These are phyloP conservation scores for Zygosaccharomyces siamensis DNA, from an alignment of 805 yeast genomes.

Conservation along the genomic window DNA sequence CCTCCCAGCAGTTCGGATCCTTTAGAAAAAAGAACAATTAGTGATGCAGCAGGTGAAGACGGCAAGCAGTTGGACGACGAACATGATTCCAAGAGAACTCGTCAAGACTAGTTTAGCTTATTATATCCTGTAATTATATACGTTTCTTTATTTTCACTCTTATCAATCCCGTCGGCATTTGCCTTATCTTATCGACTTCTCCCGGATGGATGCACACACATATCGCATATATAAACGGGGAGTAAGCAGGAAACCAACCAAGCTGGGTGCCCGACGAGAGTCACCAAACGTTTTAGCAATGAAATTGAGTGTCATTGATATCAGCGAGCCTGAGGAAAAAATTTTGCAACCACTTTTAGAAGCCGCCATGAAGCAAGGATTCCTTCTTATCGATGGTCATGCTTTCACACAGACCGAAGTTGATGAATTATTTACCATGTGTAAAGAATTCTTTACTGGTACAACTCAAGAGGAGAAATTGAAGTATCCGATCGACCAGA, in stretches of 20 bases:
- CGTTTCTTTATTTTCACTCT: not conserved
- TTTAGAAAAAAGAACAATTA: constrained; percentile 3
- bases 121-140: no score
- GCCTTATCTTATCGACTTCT: not conserved
- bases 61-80: not conserved
- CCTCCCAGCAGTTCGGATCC: constrained; percentile 17
- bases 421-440: constrained; percentile 44
- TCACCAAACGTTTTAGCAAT: not conserved
- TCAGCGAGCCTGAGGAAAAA: constrained; percentile 38
- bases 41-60: constrained; percentile 5
- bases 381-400: constrained; percentile 63
- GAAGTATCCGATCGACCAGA: constrained; percentile 45
- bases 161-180: not conserved
- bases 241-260: no score
- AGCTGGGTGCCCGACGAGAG: no score
- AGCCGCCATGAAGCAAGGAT: constrained; percentile 63
- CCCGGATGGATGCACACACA: not conserved
- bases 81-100: not conserved
- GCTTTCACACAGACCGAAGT: constrained; percentile 55
- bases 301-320: constrained; percentile 42
- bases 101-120: not conserved
- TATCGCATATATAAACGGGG: not conserved
- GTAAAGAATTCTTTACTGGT: constrained; percentile 45
- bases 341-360: constrained; percentile 50
- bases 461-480: constrained; percentile 49